A percentile compares a stretch with the other conserved stretches of the same genome.
These are phyloP conservation scores for Auriscalpium microsporum DNA, from an alignment of 768 basidiomycete genomes.

Conservation along the genomic window DNA sequence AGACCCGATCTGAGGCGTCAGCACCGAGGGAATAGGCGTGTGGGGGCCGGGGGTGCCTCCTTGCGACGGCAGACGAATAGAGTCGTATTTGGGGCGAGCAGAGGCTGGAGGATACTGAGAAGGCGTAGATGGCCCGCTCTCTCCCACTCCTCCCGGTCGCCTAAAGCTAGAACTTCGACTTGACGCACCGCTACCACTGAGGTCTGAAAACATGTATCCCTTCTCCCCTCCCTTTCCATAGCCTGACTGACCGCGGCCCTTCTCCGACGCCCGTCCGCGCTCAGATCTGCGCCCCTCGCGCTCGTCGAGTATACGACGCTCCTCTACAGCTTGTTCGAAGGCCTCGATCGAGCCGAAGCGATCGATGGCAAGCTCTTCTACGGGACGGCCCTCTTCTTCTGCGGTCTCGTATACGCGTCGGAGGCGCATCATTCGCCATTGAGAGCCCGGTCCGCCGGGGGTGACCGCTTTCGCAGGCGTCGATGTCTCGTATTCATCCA, in stretches of 20 bases:
- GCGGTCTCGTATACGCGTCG: conserved; percentile 84
- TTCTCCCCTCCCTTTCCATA: conserved; percentile 34
- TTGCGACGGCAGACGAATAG: conserved; percentile 54
- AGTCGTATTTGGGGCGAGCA: conserved; percentile 47
- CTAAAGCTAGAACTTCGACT: conserved; percentile 85
- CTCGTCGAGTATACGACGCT: conserved; percentile 78
- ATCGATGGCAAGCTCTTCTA: conserved; percentile 80
- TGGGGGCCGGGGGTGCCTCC: conserved; percentile 53
- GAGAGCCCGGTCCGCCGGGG: conserved; percentile 87
- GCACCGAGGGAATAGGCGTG: conserved; percentile 86
- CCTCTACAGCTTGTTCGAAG: conserved; percentile 85
- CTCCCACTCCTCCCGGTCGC: conserved; percentile 59
- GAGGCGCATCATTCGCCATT: conserved; percentile 98
- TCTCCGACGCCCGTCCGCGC: conserved; percentile 29
- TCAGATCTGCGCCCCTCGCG: conserved; percentile 48
- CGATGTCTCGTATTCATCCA: conserved; percentile 32
- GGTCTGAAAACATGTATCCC: conserved; percentile 62
- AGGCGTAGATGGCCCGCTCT: conserved; percentile 56
- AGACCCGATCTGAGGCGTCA: conserved; percentile 51
- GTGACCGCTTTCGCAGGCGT: conserved; percentile 41
- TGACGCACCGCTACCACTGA: conserved; percentile 52
- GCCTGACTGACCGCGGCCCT: conserved; percentile 16
- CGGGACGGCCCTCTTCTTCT: conserved; percentile 65
- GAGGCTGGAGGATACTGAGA: conserved; percentile 29
- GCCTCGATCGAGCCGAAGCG: conserved; percentile 79